Percentiles rank a stretch among this genome's conserved stretches.
Conservation (phyloP, 495 filamentous ascomycete species). For the Lindgomyces ingoldianus region DNA sequence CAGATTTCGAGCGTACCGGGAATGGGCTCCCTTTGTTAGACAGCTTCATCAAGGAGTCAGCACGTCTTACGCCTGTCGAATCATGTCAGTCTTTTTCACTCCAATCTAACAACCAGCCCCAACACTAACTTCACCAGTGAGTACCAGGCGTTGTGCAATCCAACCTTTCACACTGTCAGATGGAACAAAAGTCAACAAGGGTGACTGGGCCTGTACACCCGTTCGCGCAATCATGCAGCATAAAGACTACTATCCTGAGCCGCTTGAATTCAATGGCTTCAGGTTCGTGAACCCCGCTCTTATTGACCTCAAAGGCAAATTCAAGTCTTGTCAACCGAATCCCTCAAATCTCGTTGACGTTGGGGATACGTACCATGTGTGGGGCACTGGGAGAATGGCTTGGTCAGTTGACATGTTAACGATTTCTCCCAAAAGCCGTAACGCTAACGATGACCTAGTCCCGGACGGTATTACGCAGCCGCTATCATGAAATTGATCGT, state of each 20-base stretch:
- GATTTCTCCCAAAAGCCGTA: too few species aligned
- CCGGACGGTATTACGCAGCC: not conserved
- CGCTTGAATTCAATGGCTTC: conserved; percentile 13
- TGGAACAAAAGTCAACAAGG: conserved; percentile 4
- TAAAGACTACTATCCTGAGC: not conserved
- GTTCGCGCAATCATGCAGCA: not conserved
- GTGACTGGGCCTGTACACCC: conserved; percentile 9
- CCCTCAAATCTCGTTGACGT: too few species aligned
- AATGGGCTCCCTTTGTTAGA: conserved; percentile 17
- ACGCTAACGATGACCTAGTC: not conserved
- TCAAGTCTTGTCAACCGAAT: too few species aligned
- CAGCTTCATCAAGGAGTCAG: conserved; percentile 18
- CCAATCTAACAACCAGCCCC: not conserved
- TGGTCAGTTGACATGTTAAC: too few species aligned
- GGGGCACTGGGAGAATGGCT: too few species aligned
- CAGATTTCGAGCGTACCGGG: not conserved
- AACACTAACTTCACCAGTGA: not conserved
- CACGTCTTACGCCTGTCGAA: conserved; percentile 9
- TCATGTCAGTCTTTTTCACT: not conserved
- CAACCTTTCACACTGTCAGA: conserved; percentile 12
- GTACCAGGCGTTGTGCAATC: conserved; percentile 2
- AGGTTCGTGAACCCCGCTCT: conserved; percentile 5
- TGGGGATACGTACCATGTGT: too few species aligned
- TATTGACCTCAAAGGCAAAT: too few species aligned
- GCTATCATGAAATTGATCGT: not conserved